A percentile compares a stretch with the other conserved stretches of the same genome.
phyloP scores from a whole-genome alignment of 192 early-diverging fungal species.

The Linnemannia schmuckeri region DNA sequence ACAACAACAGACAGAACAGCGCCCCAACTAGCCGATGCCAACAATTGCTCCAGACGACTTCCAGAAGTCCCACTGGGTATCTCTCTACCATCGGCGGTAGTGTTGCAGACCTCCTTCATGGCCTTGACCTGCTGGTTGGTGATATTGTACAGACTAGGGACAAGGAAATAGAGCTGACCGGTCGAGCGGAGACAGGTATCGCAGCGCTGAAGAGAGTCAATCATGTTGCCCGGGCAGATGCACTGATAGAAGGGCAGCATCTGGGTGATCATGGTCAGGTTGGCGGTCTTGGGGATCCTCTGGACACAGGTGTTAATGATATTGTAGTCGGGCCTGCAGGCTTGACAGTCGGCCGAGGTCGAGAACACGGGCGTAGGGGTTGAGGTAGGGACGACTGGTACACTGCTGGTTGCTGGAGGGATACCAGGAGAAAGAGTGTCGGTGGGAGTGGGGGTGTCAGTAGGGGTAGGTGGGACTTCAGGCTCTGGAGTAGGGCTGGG shows the following conservation, averaged over 20 bases:
- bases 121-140: slow-evolving; percentile 36
- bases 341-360: slow-evolving; percentile 13
- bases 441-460: background rate
- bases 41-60: slow-evolving; percentile 11
- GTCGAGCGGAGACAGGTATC: slow-evolving; percentile 38
- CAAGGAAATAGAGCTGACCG: slow-evolving; percentile 19
- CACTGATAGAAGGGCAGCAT: slow-evolving; percentile 46
- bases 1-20: slow-evolving; percentile 3
- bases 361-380: slow-evolving; percentile 35
- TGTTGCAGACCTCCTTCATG: slow-evolving; percentile 30
- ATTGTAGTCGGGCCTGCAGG: slow-evolving; percentile 19
- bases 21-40: slow-evolving; percentile 14
- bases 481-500: background rate
- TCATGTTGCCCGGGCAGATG: slow-evolving; percentile 21
- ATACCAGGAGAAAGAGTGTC: background rate
- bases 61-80: slow-evolving; percentile 12
- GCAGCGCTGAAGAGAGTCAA: slow-evolving; percentile 30
- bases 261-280: slow-evolving; percentile 43
- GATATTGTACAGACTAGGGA: slow-evolving; percentile 31
- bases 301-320: slow-evolving; percentile 13
- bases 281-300: slow-evolving; percentile 22
- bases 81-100: slow-evolving; percentile 19
- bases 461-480: background rate
- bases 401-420: background rate
- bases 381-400: background rate